Evolutionary conservation across 768 basidiomycete species (phyloP).

Genomic region (Kwoniella shandongensis): DNA sequence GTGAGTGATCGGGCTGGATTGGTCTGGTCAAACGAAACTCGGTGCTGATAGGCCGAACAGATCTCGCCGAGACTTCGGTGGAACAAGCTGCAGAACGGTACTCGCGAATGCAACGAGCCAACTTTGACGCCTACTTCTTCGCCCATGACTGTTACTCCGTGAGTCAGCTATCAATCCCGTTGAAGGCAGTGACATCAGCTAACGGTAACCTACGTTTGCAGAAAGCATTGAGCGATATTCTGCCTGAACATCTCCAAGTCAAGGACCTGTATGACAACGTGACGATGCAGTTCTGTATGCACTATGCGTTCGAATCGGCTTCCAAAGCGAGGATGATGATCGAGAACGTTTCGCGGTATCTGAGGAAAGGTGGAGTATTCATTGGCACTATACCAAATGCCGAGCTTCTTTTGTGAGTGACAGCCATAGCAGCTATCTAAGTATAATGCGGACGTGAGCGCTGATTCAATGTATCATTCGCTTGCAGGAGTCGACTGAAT

Average conservation of each 20-base stretch:
- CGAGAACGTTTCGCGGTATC: conserved; percentile 75
- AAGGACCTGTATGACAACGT: conserved; percentile 83
- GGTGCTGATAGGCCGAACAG: conserved; percentile 58
- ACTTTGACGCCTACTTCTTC: conserved; percentile 77
- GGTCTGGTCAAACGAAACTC: background rate
- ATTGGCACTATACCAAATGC: conserved; percentile 96
- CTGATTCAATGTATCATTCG: background rate
- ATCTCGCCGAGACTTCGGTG: conserved; percentile 84
- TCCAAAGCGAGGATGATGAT: conserved; percentile 88
- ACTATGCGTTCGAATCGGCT: conserved; percentile 94
- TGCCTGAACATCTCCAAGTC: conserved; percentile 62
- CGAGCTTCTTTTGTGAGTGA: conserved; percentile 72
- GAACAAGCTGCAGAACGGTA: conserved; percentile 80
- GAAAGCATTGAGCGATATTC: conserved; percentile 67
- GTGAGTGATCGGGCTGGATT: conserved; percentile 56
- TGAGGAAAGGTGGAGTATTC: conserved; percentile 83
- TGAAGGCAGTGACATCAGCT: background rate
- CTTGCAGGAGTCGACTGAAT: conserved; percentile 67
- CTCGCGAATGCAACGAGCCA: conserved; percentile 58
- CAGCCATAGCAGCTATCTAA: background rate
- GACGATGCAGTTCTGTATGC: conserved; percentile 99
- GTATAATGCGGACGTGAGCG: conserved; percentile 1
- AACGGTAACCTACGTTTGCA: conserved; percentile 18
- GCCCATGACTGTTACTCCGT: conserved; percentile 83
- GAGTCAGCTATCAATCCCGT: conserved; percentile 20